Evolutionary conservation across 371 early-diverging fungal species (phyloP), one percentile per base, ranked within the genome.

Genomic region (Mycotypha africana): DNA sequence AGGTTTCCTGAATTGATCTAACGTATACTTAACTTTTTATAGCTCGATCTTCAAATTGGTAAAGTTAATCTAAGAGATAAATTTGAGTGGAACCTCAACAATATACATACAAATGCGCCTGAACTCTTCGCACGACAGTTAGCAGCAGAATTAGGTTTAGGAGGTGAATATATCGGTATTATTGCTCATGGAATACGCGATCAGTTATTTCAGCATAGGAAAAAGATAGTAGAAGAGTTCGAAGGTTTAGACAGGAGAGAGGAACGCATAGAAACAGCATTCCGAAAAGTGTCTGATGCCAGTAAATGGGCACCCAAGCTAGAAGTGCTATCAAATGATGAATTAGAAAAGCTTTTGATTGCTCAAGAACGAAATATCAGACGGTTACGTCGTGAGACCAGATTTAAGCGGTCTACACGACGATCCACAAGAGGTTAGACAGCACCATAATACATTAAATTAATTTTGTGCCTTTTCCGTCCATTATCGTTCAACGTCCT

Each of bases 1-100:
- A n/a, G n/a, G n/a, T n/a, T n/a, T n/a, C n/a, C n/a, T n/a, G n/a
- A n/a, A n/a, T n/a, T n/a, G n/a, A n/a, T n/a, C n/a, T n/a, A n/a
- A n/a, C n/a, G n/a, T n/a, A n/a, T n/a, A n/a, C n/a, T 28, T 28
- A 28, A 8, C 11, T 22, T 5, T 42, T 20, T 55, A 8, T 28
- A 87, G 83, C 69, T 95, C 31, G 93, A 95, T 62, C 49, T 95
- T 31, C 80, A 88, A 50, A 84, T 92, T n/a, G 93, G 90, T 17
- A 70, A 80, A 34, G 67, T 84, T 17, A 81, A 88, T 47, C 60
- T 93, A 22, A 72, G 83, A 15, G 96, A 95, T 62, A 81, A 81
- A 21, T 87, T 95, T 54, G 92, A 93, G 61, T 95, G 96, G 96
- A 90, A 91, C 49, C 68, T 91, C 5, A 56, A 60, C 14, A 61